Evolutionary conservation across 2,329 filamentous ascomycete species (phyloP).

Genomic region (Ceratocystis colombiana): DNA sequence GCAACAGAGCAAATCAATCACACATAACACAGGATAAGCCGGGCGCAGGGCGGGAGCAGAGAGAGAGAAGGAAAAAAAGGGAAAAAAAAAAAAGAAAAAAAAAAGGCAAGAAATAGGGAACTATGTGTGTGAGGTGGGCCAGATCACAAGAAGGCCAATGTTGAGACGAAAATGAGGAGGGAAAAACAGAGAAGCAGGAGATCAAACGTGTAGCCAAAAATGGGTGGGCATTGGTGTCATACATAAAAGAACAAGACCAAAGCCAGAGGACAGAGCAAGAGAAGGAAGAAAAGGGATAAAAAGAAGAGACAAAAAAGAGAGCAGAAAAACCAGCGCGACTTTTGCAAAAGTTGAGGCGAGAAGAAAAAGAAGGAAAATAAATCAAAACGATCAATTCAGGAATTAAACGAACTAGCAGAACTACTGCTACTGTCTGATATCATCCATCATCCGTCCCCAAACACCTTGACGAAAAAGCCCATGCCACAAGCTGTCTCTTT

Average conservation of each 20-base stretch:
- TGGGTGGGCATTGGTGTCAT: not conserved
- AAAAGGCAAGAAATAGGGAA: not conserved
- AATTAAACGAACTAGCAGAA: not conserved
- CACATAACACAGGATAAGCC: not conserved
- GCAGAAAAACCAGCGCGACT: not conserved
- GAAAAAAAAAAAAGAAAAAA: not conserved
- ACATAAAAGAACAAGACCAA: not conserved
- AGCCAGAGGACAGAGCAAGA: not conserved
- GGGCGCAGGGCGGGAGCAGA: no score
- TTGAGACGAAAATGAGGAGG: slow-evolving; percentile 8
- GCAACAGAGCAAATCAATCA: not conserved
- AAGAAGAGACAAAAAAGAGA: slow-evolving; percentile 10
- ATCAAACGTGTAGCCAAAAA: not conserved
- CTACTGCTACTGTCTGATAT: no score
- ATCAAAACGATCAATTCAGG: not conserved
- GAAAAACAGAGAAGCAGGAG: slow-evolving; percentile 8
- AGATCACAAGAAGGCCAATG: slow-evolving; percentile 6
- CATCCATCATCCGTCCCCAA: no score
- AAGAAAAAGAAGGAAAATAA: not conserved
- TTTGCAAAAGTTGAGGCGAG: not conserved
- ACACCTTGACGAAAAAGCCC: no score
- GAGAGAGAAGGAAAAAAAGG: not conserved
- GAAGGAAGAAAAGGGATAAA: slow-evolving; percentile 2
- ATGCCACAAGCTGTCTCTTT: no score
- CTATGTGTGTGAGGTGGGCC: not conserved